These are phyloP conservation scores for Sergeia podlipaevii DNA, from an alignment of 208 protist genomes.

Conservation along the genomic window DNA sequence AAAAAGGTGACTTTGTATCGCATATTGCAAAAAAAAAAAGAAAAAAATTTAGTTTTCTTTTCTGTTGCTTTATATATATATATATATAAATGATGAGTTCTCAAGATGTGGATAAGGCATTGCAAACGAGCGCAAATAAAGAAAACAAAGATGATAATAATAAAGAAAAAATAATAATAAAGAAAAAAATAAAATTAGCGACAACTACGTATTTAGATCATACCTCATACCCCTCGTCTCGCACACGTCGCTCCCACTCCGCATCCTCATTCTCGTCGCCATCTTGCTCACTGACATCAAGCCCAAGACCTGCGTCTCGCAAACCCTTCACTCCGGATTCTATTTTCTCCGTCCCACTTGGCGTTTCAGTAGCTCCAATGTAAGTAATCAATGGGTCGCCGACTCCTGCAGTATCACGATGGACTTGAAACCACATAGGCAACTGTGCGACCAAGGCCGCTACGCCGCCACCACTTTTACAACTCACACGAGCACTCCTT, in stretches of 20 bases:
- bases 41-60: background rate
- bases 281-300: background rate
- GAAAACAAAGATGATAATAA: background rate
- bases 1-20: background rate
- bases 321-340: background rate
- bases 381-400: conserved; percentile 71
- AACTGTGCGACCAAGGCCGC: conserved; percentile 54
- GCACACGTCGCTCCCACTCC: background rate
- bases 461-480: conserved; percentile 47
- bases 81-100: background rate
- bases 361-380: conserved; percentile 35
- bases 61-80: background rate
- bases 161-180: conserved; percentile 10
- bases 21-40: conserved; percentile 5
- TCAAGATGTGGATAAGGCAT: background rate
- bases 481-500: conserved; percentile 37
- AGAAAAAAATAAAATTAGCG: background rate
- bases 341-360: conserved; percentile 8
- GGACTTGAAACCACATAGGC: conserved; percentile 82
- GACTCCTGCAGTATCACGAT: conserved; percentile 26
- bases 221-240: conserved; percentile 2
- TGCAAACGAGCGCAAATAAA: no score
- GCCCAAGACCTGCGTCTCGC: background rate
- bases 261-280: conserved; percentile 28
- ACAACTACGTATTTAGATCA: background rate